Evolutionary conservation across 306 rosid genomes (phyloP).

Genomic region (Morella rubra): DNA sequence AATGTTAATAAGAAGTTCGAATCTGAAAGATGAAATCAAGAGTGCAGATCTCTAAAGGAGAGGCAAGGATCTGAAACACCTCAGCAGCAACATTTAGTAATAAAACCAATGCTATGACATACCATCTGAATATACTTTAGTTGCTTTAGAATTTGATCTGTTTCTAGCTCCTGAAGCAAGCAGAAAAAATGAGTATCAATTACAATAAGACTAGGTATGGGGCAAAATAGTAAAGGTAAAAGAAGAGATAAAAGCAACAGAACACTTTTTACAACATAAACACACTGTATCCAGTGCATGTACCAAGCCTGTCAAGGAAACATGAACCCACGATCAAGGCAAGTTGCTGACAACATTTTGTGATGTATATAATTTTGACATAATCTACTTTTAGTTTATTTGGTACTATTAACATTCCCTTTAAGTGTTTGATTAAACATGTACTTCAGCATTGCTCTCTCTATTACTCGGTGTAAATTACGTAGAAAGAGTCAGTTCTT

Average conservation of each 20-base stretch:
- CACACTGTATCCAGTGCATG: neutral
- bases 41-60: neutral
- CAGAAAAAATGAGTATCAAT: constrained; percentile 4
- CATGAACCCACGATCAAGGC: constrained; percentile 2
- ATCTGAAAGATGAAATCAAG: neutral
- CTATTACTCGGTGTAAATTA: neutral
- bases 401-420: neutral
- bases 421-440: neutral
- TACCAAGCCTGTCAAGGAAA: neutral
- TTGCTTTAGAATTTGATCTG: constrained; percentile 67
- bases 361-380: neutral
- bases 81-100: constrained; percentile 7
- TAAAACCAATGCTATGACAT: constrained; percentile 23
- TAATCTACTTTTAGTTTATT: neutral
- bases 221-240: neutral
- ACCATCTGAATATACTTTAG: constrained; percentile 81
- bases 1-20: neutral
- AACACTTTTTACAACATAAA: neutral
- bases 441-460: neutral
- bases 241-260: constrained; percentile 4
- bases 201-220: neutral
- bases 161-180: constrained; percentile 75
- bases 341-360: neutral
- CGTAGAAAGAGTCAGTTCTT: neutral
- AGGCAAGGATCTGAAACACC: neutral